These are phyloP conservation scores for Rhodotorula babjevae DNA, from an alignment of 768 basidiomycete genomes.

Conservation along the genomic window DNA sequence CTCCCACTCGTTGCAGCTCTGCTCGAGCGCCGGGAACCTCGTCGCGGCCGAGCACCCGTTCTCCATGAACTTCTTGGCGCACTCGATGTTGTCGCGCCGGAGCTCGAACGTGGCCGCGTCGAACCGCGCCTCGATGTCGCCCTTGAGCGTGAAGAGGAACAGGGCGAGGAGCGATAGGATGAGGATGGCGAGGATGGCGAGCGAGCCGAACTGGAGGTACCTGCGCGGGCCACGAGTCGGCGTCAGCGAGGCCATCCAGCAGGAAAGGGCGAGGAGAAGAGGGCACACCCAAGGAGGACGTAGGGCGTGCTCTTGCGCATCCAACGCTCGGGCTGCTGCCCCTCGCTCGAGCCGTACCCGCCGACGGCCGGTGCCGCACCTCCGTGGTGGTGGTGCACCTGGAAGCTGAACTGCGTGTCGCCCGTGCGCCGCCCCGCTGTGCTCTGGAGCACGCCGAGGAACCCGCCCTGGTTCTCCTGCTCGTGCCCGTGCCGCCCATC, in stretches of 20 bases:
- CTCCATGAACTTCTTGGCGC: slow-evolving; percentile 70
- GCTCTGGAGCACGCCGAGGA: slow-evolving; percentile 15
- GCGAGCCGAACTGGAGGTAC: slow-evolving; percentile 93
- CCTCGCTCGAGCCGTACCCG: slow-evolving; percentile 32
- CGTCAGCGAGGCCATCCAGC: background rate
- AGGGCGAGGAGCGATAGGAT: slow-evolving; percentile 79
- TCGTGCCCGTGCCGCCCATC: too few relatives aligned
- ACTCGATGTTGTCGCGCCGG: slow-evolving; percentile 84
- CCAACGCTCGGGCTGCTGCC: slow-evolving; percentile 16
- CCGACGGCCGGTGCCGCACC: slow-evolving; percentile 18
- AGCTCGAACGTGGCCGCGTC: slow-evolving; percentile 86
- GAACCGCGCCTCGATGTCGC: slow-evolving; percentile 81
- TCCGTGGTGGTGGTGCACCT: slow-evolving; percentile 35
- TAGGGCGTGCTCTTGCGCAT: slow-evolving; percentile 55
- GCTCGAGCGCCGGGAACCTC: slow-evolving; percentile 79
- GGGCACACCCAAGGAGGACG: slow-evolving; percentile 72
- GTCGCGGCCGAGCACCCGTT: slow-evolving; percentile 69
- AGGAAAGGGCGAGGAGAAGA: slow-evolving; percentile 3
- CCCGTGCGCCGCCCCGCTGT: background rate
- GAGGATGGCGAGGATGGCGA: slow-evolving; percentile 72
- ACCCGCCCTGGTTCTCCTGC: background rate
- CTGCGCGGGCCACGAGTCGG: slow-evolving; percentile 43
- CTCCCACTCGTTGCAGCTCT: slow-evolving; percentile 84
- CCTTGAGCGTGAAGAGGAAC: slow-evolving; percentile 82
- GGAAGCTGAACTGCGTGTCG: slow-evolving; percentile 32